Evolutionary conservation across 148 eudicot species (phyloP).

Genomic region (Polygonum maritimum): DNA sequence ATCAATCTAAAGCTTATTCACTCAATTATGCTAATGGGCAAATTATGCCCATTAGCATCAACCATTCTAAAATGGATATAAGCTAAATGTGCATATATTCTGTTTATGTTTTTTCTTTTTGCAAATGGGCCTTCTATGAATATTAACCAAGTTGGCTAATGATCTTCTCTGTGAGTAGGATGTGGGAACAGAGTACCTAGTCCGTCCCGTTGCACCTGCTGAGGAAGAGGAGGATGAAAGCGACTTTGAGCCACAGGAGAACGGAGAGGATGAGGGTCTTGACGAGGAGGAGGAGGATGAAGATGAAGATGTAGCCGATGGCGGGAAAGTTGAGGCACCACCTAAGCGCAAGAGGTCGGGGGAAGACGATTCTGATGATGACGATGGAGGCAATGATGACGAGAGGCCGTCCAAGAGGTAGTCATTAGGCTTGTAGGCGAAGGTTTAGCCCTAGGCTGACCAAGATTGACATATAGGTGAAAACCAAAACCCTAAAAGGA

Average conservation of each 20-base stretch:
- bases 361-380: slow-evolving; percentile 50
- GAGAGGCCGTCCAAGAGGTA: slow-evolving; percentile 69
- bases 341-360: slow-evolving; percentile 66
- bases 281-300: slow-evolving; percentile 15
- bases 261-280: slow-evolving; percentile 50
- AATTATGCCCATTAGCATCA: too few relatives aligned
- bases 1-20: neutral
- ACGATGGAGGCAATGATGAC: slow-evolving; percentile 47
- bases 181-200: slow-evolving; percentile 68
- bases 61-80: too few relatives aligned
- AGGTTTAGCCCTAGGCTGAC: neutral
- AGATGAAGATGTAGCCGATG: slow-evolving; percentile 12
- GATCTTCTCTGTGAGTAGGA: slow-evolving; percentile 22
- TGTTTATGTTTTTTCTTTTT: too few relatives aligned
- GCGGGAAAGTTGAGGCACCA: slow-evolving; percentile 44
- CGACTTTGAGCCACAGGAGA: slow-evolving; percentile 74
- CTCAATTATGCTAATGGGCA: too few relatives aligned
- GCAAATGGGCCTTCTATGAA: neutral
- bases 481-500: neutral
- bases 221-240: slow-evolving; percentile 78
- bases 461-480: neutral
- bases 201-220: slow-evolving; percentile 55
- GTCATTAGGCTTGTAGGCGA: neutral
- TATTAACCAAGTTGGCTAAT: neutral
- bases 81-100: too few relatives aligned